Conservation (phyloP, 176 grass and related monocot genomes). For the Oryza glumipatula region DNA sequence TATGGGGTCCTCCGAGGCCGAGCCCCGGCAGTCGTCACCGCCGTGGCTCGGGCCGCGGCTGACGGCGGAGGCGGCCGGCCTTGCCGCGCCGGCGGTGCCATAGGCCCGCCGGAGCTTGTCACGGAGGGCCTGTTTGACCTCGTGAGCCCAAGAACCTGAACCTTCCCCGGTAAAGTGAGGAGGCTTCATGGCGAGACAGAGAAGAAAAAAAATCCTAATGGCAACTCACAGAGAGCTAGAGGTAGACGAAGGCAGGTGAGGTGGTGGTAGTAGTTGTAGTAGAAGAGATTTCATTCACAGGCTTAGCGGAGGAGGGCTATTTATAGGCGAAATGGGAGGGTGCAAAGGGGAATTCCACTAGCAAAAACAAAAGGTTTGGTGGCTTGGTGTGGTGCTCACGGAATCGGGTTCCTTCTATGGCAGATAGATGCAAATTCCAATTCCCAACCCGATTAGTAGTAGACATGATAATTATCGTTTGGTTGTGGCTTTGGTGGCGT, state of each 20-base stretch:
- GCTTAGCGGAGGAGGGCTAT: conserved; percentile 27
- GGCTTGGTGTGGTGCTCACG: not conserved
- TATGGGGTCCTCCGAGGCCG: conserved; percentile 68
- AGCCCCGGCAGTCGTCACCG: conserved; percentile 51
- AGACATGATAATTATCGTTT: not conserved
- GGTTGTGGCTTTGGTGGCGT: not conserved
- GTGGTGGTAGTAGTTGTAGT: not conserved
- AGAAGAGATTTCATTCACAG: conserved; percentile 46
- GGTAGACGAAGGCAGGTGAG: not conserved
- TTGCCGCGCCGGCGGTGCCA: conserved; percentile 12
- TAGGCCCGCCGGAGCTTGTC: conserved; percentile 75
- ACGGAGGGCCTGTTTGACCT: conserved; percentile 80
- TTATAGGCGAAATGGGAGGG: conserved; percentile 56
- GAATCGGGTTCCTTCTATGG: conserved; percentile 44
- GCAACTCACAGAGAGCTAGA: not conserved
- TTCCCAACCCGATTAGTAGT: conserved; percentile 15
- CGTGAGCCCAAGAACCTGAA: conserved; percentile 61
- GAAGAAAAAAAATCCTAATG: no score
- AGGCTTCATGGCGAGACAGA: conserved; percentile 56
- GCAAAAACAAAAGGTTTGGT: conserved; percentile 5
- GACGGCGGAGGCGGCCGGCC: conserved; percentile 26
- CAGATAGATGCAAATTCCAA: conserved; percentile 44
- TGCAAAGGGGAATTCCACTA: not conserved
- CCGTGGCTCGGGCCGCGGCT: conserved; percentile 38
- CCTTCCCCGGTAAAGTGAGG: conserved; percentile 63